Evolutionary conservation across 176 grass and related monocot species (phyloP), one percentile per base, ranked within the genome.

Genomic region (Lolium perenne): DNA sequence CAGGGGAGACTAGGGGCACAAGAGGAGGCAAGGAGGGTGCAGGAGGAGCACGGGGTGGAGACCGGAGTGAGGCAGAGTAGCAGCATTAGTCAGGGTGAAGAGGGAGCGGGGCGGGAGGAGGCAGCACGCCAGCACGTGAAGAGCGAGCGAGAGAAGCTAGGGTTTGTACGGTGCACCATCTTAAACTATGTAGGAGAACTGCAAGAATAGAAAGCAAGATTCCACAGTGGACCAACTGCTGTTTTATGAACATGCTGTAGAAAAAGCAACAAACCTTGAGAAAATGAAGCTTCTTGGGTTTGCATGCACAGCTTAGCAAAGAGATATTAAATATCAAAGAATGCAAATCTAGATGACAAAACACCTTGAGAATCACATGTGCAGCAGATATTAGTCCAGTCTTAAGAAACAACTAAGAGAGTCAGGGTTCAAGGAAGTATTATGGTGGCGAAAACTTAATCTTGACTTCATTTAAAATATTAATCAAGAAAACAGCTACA

Each of bases 241-340:
- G 96, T 98, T 98, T 98, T 93, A 73, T 98, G 96, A 87, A 98
- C 93, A 94, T 94, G 91, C 96, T 98, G 78, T 38, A 80, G 11
- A 78, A 81, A 76, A 22, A 26, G 32, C 23, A 86, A 83, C 57
- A 56, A 40, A 21, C 63, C 68, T 74, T 58, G 29, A 74, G 32
- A 16, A 26, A 26, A 54, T 63, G 4, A 10, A 80, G 51, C 5
- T 35, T 38, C 32, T 84, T 40, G 38, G 17, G 67, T 70, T 69
- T 70, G 67, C 35, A 43, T 70, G 67, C 38, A 20, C 40, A 70
- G 67, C 38, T 70, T 70, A 70, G 38, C 18, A 43, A 70, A 38
- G 38, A 70, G 17, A 17, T 40, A 70, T 1, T 70, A 11, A 8
- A 20, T 70, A 41, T 32, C 13, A 67, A 18, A 11, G 67, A 17